phyloP scores from a whole-genome alignment of 805 yeast species.

The Candida parachauliodes region DNA sequence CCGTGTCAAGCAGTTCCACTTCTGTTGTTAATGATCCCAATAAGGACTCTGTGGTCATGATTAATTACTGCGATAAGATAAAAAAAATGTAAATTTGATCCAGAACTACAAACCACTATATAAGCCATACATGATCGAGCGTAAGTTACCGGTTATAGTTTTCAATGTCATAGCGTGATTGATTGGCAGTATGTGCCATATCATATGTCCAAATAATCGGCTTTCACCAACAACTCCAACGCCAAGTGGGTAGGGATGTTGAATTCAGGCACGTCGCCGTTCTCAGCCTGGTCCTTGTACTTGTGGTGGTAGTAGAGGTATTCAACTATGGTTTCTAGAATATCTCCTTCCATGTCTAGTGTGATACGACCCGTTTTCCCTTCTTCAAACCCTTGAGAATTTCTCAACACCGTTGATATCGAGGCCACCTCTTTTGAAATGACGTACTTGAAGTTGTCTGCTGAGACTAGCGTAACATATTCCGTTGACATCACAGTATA shows the following conservation, averaged over 20 bases:
- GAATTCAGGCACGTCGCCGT: constrained; percentile 74
- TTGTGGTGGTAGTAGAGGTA: constrained; percentile 74
- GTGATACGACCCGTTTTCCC: constrained; percentile 53
- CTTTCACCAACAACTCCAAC: constrained; percentile 84
- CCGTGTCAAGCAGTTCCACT: constrained; percentile 17
- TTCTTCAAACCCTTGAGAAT: constrained; percentile 53
- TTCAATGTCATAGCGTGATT: no score
- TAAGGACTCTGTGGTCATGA: constrained; percentile 12
- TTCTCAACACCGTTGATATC: constrained; percentile 58
- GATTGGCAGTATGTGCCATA: no score
- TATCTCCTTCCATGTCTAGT: constrained; percentile 64
- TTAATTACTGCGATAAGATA: constrained; percentile 2
- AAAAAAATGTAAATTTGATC: no score
- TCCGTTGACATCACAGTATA: constrained; percentile 10
- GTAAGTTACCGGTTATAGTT: no score
- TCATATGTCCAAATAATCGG: constrained; percentile 76
- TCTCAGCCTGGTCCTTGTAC: constrained; percentile 51
- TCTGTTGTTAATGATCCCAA: constrained; percentile 25
- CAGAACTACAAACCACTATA: no score
- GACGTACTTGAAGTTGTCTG: constrained; percentile 63
- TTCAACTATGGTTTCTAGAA: constrained; percentile 78
- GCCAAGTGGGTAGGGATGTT: constrained; percentile 94
- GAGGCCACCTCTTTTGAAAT: constrained; percentile 72
- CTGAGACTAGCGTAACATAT: constrained; percentile 66
- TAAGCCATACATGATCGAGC: no score